Evolutionary conservation across 768 basidiomycete species (phyloP).

Genomic region (Phylloporus sp.): DNA sequence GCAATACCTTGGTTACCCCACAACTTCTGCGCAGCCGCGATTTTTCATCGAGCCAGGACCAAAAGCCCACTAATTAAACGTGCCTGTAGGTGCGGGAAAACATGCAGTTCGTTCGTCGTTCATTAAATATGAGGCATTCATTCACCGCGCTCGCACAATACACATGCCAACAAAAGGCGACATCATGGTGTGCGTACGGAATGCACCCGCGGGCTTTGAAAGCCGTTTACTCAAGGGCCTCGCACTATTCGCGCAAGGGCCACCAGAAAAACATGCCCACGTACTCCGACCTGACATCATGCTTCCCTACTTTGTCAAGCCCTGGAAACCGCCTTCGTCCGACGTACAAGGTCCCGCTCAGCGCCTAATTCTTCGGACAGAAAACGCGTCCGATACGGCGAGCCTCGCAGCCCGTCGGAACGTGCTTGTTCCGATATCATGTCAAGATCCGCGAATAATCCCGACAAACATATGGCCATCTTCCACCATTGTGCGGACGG

Average conservation of each 20-base stretch:
- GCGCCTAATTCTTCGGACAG: slow-evolving; percentile 23
- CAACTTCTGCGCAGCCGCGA: slow-evolving; percentile 13
- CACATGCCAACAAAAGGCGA: no score
- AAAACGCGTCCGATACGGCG: slow-evolving; percentile 5
- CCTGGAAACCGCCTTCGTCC: slow-evolving; percentile 14
- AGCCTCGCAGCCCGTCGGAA: slow-evolving; percentile 5
- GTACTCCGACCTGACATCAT: slow-evolving; percentile 8
- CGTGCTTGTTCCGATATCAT: slow-evolving; percentile 11
- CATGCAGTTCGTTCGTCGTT: slow-evolving; percentile 1
- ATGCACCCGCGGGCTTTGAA: slow-evolving; percentile 16
- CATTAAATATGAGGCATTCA: neutral
- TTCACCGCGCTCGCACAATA: neutral
- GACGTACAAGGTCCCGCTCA: slow-evolving; percentile 1
- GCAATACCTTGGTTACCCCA: slow-evolving; percentile 12
- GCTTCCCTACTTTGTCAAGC: slow-evolving; percentile 7
- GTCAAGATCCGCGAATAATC: neutral
- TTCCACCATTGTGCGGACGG: slow-evolving; percentile 8
- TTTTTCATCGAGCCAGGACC: neutral
- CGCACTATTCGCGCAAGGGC: slow-evolving; percentile 11
- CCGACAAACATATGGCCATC: neutral
- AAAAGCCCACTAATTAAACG: neutral
- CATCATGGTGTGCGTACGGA: neutral
- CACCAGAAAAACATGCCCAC: slow-evolving; percentile 12
- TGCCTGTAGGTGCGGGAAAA: neutral
- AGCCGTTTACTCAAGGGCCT: slow-evolving; percentile 17